Evolutionary conservation across 106 monocot species (phyloP).

Genomic region (Gastrodia elata): DNA sequence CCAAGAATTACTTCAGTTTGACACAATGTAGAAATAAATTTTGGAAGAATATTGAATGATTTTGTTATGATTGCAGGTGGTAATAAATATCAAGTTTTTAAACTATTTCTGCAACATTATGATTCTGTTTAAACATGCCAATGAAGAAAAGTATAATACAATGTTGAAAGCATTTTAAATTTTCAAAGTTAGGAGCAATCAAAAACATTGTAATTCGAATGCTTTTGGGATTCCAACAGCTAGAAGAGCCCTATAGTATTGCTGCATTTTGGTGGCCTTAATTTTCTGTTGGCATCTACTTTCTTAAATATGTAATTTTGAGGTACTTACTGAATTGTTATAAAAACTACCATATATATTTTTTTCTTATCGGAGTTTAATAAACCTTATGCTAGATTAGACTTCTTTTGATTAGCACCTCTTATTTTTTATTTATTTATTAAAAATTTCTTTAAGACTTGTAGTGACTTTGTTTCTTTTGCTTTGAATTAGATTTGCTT

Average conservation of each 20-base stretch:
- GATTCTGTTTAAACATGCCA: no score
- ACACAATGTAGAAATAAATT: no score
- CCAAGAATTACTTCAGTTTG: no score
- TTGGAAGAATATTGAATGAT: no score
- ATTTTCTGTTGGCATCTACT: background rate
- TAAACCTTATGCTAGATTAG: background rate
- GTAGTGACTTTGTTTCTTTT: background rate
- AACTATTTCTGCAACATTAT: no score
- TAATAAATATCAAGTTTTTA: no score
- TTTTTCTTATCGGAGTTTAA: background rate
- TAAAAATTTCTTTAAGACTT: background rate
- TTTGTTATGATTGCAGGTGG: no score
- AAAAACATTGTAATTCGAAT: background rate
- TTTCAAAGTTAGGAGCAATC: no score
- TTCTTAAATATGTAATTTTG: background rate
- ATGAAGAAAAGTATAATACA: no score
- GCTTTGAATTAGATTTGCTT: conserved; percentile 43
- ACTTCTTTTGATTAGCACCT: conserved; percentile 1
- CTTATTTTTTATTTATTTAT: background rate
- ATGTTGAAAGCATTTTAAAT: no score
- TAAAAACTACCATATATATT: background rate
- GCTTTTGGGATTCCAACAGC: background rate
- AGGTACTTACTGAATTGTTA: background rate
- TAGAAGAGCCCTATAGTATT: background rate
- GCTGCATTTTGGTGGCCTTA: background rate